Percentiles rank a stretch among this genome's conserved stretches.
Conservation (phyloP, 1,284 basidiomycete genomes). For the Tremellales sp. region DNA sequence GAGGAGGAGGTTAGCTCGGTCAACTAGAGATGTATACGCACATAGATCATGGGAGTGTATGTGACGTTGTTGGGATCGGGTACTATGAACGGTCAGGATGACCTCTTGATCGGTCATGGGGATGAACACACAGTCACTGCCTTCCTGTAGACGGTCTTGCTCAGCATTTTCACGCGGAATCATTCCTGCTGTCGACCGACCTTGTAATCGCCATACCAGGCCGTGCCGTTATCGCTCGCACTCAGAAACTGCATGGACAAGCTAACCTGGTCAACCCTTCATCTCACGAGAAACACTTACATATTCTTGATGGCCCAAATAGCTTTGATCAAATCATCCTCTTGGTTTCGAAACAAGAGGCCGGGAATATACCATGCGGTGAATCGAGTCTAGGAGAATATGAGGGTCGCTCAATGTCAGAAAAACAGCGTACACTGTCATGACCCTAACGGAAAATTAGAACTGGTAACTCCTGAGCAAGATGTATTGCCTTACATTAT, state of each 20-base stretch:
- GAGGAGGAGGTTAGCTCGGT: neutral
- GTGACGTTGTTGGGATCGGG: slow-evolving; percentile 12
- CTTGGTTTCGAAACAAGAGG: slow-evolving; percentile 11
- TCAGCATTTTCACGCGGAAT: too few species aligned
- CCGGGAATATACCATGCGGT: slow-evolving; percentile 15
- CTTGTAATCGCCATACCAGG: slow-evolving; percentile 18
- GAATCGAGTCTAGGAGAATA: too few species aligned
- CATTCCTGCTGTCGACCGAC: slow-evolving; percentile 14
- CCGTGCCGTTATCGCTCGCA: slow-evolving; percentile 8
- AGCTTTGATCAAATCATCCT: slow-evolving; percentile 12
- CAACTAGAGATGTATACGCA: neutral
- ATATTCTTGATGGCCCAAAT: slow-evolving; percentile 16
- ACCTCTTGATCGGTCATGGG: too few species aligned
- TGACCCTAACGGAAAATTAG: slow-evolving; percentile 6
- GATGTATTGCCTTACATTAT: slow-evolving; percentile 6
- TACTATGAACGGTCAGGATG: too few species aligned
- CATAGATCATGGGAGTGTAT: slow-evolving; percentile 12
- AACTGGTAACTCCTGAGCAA: neutral
- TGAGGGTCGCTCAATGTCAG: too few species aligned
- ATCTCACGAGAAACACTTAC: slow-evolving; percentile 1
- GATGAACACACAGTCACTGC: too few species aligned
- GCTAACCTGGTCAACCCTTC: neutral
- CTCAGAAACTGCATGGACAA: slow-evolving; percentile 13
- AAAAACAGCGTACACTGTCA: too few species aligned
- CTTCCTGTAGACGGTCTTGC: too few species aligned